Evolutionary conservation across 2,329 filamentous ascomycete genomes (phyloP).

Genomic region (Aspergillus carbonarius): DNA sequence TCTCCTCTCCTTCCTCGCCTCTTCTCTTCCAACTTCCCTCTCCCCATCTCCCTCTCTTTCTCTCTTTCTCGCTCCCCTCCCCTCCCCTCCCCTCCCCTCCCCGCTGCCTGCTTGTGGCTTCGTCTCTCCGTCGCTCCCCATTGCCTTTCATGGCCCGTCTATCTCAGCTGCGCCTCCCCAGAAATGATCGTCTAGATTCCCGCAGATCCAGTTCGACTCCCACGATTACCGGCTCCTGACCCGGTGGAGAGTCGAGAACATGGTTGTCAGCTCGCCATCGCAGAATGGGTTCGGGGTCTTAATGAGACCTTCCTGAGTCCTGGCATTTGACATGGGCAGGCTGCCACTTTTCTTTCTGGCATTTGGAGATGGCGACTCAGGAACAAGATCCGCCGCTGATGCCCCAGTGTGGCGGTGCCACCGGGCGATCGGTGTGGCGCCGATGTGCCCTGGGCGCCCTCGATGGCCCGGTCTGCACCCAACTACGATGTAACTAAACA

Average conservation of each 20-base stretch:
- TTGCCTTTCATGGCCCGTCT: background rate
- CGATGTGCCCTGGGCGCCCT: background rate
- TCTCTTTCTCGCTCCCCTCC: background rate
- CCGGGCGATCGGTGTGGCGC: background rate
- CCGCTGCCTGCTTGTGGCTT: background rate
- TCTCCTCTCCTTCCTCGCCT: background rate
- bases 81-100: background rate
- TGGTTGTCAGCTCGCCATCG: background rate
- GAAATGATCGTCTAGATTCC: background rate
- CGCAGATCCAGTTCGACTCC: background rate
- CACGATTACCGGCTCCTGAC: background rate
- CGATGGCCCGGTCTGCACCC: background rate
- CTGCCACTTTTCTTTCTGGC: background rate
- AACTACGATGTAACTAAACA: background rate
- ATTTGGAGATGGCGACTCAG: background rate
- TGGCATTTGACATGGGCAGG: background rate
- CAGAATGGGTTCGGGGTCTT: background rate
- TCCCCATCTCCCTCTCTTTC: background rate
- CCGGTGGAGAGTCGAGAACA: background rate
- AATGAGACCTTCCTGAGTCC: background rate
- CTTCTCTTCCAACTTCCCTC: background rate
- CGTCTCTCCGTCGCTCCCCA: background rate
- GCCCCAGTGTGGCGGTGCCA: background rate
- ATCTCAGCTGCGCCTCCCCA: background rate
- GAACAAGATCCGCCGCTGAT: background rate